A percentile compares a stretch with the other conserved stretches of the same genome.
Conservation (phyloP, 192 early-diverging fungal species). For the Backusella circina region DNA sequence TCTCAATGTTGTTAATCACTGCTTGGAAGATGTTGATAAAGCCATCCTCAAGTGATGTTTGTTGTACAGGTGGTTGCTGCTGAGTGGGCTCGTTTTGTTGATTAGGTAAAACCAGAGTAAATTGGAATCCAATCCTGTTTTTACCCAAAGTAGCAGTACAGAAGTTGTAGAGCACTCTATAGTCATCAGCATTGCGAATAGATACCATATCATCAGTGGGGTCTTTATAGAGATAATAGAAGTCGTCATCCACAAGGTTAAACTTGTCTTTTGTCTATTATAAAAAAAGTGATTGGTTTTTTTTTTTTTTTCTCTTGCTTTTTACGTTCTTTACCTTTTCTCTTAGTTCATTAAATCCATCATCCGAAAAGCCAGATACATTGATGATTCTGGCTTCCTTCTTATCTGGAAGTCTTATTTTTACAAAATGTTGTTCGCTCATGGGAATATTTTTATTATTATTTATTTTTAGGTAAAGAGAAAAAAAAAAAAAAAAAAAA, state of each 20-base stretch:
- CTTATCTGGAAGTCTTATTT: not conserved
- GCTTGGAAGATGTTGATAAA: not conserved
- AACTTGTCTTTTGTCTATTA: not conserved
- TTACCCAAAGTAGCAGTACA: not conserved
- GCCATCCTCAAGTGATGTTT: not conserved
- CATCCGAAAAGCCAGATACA: not conserved
- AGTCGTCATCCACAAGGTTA: not conserved
- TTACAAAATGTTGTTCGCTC: not conserved
- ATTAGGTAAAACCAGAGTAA: not conserved
- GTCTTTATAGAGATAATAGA: not conserved
- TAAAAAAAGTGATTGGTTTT: not conserved
- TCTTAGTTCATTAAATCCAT: not conserved
- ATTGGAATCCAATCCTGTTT: not conserved
- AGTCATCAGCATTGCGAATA: not conserved
- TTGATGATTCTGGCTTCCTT: not conserved
- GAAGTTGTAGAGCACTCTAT: not conserved
- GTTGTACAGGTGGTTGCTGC: not conserved
- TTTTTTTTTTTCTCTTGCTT: not conserved
- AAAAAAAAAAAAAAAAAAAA: not conserved
- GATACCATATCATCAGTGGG: not conserved
- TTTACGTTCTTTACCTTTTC: not conserved
- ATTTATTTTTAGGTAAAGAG: not conserved
- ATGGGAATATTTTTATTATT: not conserved
- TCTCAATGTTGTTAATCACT: slow-evolving; percentile 2
- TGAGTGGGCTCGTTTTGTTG: not conserved